These are phyloP conservation scores for Corymbia calophylla DNA, from an alignment of 441 rosid species.

Conservation along the genomic window DNA sequence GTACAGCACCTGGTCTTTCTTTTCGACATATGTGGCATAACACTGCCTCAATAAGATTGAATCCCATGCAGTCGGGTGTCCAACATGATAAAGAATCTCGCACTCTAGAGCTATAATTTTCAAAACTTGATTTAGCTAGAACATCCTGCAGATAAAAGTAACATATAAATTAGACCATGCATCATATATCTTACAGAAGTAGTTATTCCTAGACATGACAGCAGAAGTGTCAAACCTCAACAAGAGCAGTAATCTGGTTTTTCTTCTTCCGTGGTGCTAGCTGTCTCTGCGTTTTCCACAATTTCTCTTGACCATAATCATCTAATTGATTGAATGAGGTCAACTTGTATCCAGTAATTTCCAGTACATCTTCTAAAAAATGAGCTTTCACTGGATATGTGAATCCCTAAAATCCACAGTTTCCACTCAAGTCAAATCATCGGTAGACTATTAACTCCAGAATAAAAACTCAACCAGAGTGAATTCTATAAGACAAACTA, in stretches of 20 bases:
- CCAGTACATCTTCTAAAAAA: slow-evolving; percentile 87
- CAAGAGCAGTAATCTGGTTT: slow-evolving; percentile 88
- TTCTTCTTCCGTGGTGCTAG: slow-evolving; percentile 85
- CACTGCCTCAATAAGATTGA: slow-evolving; percentile 94
- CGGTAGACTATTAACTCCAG: not conserved
- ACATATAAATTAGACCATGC: not conserved
- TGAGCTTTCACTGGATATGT: slow-evolving; percentile 80
- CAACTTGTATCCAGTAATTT: slow-evolving; percentile 85
- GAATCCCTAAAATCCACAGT: slow-evolving; percentile 58
- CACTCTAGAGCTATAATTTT: slow-evolving; percentile 70
- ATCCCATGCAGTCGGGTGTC: slow-evolving; percentile 94
- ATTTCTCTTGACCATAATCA: slow-evolving; percentile 97
- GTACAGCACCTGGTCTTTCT: slow-evolving; percentile 89
- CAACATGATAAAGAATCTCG: slow-evolving; percentile 91
- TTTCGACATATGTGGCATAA: slow-evolving; percentile 96
- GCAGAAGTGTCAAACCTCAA: slow-evolving; percentile 57
- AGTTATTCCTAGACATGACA: not conserved
- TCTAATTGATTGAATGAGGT: slow-evolving; percentile 91
- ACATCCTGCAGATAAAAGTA: slow-evolving; percentile 57
- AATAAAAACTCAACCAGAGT: not conserved
- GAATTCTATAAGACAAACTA: not conserved
- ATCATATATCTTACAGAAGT: not conserved
- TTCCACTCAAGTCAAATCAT: not conserved
- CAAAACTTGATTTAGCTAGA: slow-evolving; percentile 80
- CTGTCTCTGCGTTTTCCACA: slow-evolving; percentile 98